These are phyloP conservation scores for Bromus sterilis DNA, from an alignment of 176 grass and related monocot species.

Conservation along the genomic window DNA sequence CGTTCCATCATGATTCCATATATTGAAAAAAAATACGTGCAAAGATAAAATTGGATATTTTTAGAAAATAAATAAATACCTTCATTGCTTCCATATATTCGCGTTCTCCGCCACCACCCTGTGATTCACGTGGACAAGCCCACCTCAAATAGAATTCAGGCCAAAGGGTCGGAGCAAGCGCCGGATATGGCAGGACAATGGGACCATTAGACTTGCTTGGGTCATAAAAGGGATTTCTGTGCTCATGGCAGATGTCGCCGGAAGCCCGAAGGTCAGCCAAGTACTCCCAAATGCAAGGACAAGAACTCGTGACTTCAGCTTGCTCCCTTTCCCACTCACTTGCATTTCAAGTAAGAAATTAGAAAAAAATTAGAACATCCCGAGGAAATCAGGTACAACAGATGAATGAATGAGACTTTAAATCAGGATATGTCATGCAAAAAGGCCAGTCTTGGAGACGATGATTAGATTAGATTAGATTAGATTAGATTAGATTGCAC, in stretches of 20 bases:
- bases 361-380: constrained; percentile 1
- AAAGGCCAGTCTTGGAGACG: neutral
- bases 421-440: neutral
- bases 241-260: constrained; percentile 57
- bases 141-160: constrained; percentile 88
- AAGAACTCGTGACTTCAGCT: constrained; percentile 30
- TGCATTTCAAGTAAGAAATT: constrained; percentile 34
- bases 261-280: constrained; percentile 44
- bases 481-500: neutral
- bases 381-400: neutral
- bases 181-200: constrained; percentile 56
- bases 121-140: constrained; percentile 67
- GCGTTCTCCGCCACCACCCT: constrained; percentile 52
- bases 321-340: constrained; percentile 91
- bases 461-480: too few species aligned
- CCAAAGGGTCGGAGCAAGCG: constrained; percentile 86
- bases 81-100: constrained; percentile 42
- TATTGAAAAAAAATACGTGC: neutral
- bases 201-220: constrained; percentile 34
- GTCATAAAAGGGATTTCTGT: constrained; percentile 80
- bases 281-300: constrained; percentile 73
- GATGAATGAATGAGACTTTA: neutral
- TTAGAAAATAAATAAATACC: constrained; percentile 15
- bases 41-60: neutral
- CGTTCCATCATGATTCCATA: neutral